A percentile compares a stretch with the other conserved stretches of the same genome.
Evolutionary conservation across 352 stramenopile species (phyloP).

Genomic region (Phytophthora vignae): DNA sequence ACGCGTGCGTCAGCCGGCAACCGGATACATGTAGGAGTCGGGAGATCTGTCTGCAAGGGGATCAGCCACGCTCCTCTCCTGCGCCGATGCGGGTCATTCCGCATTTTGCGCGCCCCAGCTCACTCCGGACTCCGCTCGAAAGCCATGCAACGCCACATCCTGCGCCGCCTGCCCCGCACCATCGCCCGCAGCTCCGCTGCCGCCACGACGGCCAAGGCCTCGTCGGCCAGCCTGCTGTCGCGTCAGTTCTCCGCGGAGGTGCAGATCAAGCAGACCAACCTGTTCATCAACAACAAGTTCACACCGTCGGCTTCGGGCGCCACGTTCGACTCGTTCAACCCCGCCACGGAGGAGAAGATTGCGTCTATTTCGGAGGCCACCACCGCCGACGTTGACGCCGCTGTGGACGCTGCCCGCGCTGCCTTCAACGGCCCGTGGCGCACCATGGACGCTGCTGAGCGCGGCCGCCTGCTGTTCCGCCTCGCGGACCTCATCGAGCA

Average conservation of each 20-base stretch:
- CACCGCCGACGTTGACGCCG: conserved; percentile 66
- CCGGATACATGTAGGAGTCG: conserved; percentile 21
- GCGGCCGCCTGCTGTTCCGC: conserved; percentile 50
- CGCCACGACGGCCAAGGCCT: conserved; percentile 22
- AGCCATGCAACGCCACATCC: conserved; percentile 54
- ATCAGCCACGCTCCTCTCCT: neutral
- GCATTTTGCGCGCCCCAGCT: conserved; percentile 24
- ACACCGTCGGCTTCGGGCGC: conserved; percentile 65
- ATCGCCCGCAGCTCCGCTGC: conserved; percentile 21
- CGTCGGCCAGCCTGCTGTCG: conserved; percentile 24
- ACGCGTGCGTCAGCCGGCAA: conserved; percentile 10
- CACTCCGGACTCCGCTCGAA: conserved; percentile 10
- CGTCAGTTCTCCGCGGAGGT: conserved; percentile 46
- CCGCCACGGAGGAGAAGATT: conserved; percentile 81
- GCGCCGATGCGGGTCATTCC: conserved; percentile 24
- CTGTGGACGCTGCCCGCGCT: conserved; percentile 64
- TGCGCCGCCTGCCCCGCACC: conserved; percentile 45
- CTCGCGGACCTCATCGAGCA: conserved; percentile 59
- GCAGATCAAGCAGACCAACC: conserved; percentile 66
- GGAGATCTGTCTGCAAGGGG: conserved; percentile 7
- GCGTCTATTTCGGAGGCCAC: conserved; percentile 63
- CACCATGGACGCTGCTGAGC: conserved; percentile 50
- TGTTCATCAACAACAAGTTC: conserved; percentile 91
- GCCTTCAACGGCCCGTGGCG: conserved; percentile 79
- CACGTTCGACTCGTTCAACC: conserved; percentile 83